phyloP scores from a whole-genome alignment of 2,329 filamentous ascomycete species.

The Fusarium fujikuroi region DNA sequence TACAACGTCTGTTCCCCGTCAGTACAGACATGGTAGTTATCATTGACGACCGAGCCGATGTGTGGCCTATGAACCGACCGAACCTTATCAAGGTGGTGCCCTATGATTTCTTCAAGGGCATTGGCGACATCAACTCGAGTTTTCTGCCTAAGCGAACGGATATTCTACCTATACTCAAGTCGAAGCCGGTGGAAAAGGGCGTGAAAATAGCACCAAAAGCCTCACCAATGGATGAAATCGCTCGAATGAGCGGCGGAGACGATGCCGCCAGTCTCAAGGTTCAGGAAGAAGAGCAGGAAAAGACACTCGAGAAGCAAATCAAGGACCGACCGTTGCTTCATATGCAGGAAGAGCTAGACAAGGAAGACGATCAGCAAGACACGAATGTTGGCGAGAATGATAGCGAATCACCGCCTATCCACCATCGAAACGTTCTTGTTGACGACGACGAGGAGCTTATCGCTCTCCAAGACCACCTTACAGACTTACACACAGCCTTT shows the following conservation, averaged over 20 bases:
- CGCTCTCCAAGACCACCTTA: slow-evolving; percentile 79
- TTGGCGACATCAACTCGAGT: slow-evolving; percentile 98
- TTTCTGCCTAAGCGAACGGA: slow-evolving; percentile 85
- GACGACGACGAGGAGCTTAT: slow-evolving; percentile 88
- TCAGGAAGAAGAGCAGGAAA: slow-evolving; percentile 87
- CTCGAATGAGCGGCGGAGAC: slow-evolving; percentile 78
- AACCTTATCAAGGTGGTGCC: slow-evolving; percentile 95
- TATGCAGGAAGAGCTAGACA: slow-evolving; percentile 90
- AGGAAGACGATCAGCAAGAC: slow-evolving; percentile 66
- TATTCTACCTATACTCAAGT: slow-evolving; percentile 52
- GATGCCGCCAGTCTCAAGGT: slow-evolving; percentile 75
- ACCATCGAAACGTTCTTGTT: slow-evolving; percentile 76
- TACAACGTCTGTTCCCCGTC: slow-evolving; percentile 92
- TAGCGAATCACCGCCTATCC: slow-evolving; percentile 46
- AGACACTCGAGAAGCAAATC: slow-evolving; percentile 87
- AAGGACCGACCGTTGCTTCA: slow-evolving; percentile 89
- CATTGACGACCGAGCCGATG: slow-evolving; percentile 95
- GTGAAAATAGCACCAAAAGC: slow-evolving; percentile 41
- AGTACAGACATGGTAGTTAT: slow-evolving; percentile 99
- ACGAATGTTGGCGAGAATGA: slow-evolving; percentile 42
- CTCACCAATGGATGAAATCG: slow-evolving; percentile 75
- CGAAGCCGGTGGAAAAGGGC: slow-evolving; percentile 26
- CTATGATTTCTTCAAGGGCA: slow-evolving; percentile 98
- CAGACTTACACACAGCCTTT: slow-evolving; percentile 79
- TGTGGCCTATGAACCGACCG: slow-evolving; percentile 89